Evolutionary conservation across 768 basidiomycete genomes (phyloP).

Genomic region (Russula earlei): DNA sequence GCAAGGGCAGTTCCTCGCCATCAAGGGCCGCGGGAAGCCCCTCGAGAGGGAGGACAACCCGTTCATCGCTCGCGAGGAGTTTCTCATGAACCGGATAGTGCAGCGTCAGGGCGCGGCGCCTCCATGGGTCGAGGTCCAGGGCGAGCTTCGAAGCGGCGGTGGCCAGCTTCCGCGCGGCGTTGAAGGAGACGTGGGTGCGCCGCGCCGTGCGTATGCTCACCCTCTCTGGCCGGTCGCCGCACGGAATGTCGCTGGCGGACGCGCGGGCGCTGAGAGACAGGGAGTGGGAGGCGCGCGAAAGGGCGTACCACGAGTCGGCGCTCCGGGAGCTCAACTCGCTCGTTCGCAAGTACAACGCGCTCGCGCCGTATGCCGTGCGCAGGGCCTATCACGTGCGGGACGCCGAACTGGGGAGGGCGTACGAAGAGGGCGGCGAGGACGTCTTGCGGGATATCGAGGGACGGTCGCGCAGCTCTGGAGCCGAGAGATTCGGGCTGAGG

Average conservation of each 20-base stretch:
- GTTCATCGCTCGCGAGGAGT: slow-evolving; percentile 68
- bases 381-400: slow-evolving; percentile 47
- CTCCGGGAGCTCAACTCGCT: slow-evolving; percentile 64
- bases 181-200: slow-evolving; percentile 68
- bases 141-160: slow-evolving; percentile 60
- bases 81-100: slow-evolving; percentile 78
- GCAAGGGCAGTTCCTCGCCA: slow-evolving; percentile 60
- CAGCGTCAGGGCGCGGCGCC: slow-evolving; percentile 75
- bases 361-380: slow-evolving; percentile 74
- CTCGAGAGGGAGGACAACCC: slow-evolving; percentile 47
- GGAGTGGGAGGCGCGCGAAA: slow-evolving; percentile 64
- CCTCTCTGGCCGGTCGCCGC: slow-evolving; percentile 33
- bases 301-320: slow-evolving; percentile 57
- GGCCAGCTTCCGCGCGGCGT: slow-evolving; percentile 49
- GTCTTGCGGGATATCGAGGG: slow-evolving; percentile 37
- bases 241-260: slow-evolving; percentile 27
- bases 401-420: slow-evolving; percentile 49
- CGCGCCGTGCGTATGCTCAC: slow-evolving; percentile 57
- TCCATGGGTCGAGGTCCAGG: slow-evolving; percentile 79
- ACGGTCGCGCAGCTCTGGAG: slow-evolving; percentile 11
- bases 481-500: not conserved
- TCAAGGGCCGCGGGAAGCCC: slow-evolving; percentile 58
- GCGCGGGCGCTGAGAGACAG: slow-evolving; percentile 44
- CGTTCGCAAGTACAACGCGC: slow-evolving; percentile 69
- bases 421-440: slow-evolving; percentile 41